These are phyloP conservation scores for Cryphonectria parasitica DNA, from an alignment of 2,329 filamentous ascomycete genomes.

Conservation along the genomic window DNA sequence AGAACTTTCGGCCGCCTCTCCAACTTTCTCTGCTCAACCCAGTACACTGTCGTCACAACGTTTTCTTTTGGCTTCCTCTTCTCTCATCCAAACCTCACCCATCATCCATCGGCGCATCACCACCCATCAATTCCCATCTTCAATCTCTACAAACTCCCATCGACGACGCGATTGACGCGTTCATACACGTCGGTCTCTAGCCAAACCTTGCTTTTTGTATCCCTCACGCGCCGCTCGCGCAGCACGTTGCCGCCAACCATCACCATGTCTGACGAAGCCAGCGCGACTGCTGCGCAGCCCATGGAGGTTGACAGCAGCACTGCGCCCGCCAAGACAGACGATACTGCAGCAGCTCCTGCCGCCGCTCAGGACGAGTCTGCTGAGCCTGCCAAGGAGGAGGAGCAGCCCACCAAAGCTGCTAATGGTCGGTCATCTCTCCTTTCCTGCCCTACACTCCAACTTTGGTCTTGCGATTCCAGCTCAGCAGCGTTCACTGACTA, in stretches of 20 bases:
- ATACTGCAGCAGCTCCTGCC: conserved; percentile 20
- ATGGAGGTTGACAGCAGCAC: conserved; percentile 16
- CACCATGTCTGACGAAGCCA: conserved; percentile 35
- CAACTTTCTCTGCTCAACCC: conserved; percentile 28
- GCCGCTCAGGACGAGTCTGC: conserved; percentile 27
- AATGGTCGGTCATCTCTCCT: conserved; percentile 34
- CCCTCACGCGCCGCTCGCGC: conserved; percentile 30
- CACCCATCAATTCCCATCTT: conserved; percentile 24
- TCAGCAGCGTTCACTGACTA: conserved; percentile 34
- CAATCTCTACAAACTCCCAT: conserved; percentile 13
- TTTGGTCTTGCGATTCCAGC: too few relatives aligned
- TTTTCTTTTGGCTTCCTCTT: conserved; percentile 10
- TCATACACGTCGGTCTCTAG: conserved; percentile 22
- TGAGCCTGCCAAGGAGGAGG: conserved; percentile 23
- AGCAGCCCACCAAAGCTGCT: conserved; percentile 31
- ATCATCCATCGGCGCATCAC: conserved; percentile 20
- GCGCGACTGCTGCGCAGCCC: conserved; percentile 28
- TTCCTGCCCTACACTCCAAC: not conserved
- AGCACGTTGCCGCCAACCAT: conserved; percentile 34
- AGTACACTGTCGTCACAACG: conserved; percentile 20
- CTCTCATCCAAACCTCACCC: conserved; percentile 1
- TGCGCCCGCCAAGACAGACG: conserved; percentile 19
- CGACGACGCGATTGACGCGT: conserved; percentile 32
- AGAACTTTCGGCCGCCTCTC: conserved; percentile 22
- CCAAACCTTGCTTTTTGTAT: conserved; percentile 24